Evolutionary conservation across 352 stramenopile genomes (phyloP), one percentile per base, ranked within the genome.

Genomic region (Peronospora destructor): DNA sequence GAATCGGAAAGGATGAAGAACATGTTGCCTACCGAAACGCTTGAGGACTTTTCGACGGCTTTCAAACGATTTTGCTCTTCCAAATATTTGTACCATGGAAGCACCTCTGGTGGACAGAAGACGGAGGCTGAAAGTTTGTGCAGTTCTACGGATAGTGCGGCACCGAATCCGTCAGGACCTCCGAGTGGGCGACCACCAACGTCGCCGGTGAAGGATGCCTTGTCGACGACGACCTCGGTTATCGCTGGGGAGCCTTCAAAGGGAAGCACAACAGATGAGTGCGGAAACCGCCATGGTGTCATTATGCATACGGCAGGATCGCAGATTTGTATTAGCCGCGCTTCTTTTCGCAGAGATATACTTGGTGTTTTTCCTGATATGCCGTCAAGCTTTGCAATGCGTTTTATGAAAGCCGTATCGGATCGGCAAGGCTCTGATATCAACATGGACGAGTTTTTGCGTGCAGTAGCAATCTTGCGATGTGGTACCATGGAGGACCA

Each of bases 1-100:
- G 83, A 94, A 59, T 87, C 75, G 13, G 77, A 90, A 53, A 71
- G 83, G 14, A 94, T 91, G 80, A 94, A 94, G 56, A 87, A 91
- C 49, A 56, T 94, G 47, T 65, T 94, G 2, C 63, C 70, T 10
- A 61, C 73, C 0, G 65, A 71, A 16, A 56, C 80, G 17, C 50
- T 94, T 2, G 76, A 85, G 9, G 79, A 92, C 29, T 73, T 90
- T 25, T 86, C 83, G 23, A 49, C 61, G 0, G 84, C 84, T 6
- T 94, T 91, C 54, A 85, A 88, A 54, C 66, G 81, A 2, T 57
- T 94, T 8, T 90, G 79, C 35, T 85, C 81, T 13, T 88, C 78
- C 45, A 94, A 91, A 70, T 88, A 85, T 64, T 56, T 91, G 48
- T 89, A 84, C 42, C 73, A 87, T 48, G 76, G 73, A 29, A 81